Evolutionary conservation across 2,329 filamentous ascomycete species (phyloP).

Genomic region (Bipolaris gigantea): DNA sequence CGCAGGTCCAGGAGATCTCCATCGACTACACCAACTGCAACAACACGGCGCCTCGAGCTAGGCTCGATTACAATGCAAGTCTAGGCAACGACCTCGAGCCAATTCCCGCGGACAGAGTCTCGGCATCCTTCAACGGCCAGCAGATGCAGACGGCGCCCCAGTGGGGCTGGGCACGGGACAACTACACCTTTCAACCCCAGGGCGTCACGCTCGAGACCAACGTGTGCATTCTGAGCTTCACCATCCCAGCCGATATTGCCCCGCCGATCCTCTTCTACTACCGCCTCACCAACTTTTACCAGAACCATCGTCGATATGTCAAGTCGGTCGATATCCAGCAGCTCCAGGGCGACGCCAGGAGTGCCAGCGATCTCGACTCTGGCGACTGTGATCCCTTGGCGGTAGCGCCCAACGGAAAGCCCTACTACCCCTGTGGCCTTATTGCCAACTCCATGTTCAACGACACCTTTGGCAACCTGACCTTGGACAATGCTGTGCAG

Average conservation of each 20-base stretch:
- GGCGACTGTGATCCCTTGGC: conserved; percentile 77
- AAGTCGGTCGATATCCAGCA: conserved; percentile 84
- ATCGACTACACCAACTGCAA: conserved; percentile 88
- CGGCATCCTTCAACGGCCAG: conserved; percentile 69
- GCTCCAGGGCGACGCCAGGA: conserved; percentile 71
- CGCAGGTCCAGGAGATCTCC: conserved; percentile 84
- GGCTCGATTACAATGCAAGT: conserved; percentile 19
- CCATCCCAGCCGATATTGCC: conserved; percentile 74
- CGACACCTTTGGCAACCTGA: conserved; percentile 75
- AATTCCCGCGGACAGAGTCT: conserved; percentile 63
- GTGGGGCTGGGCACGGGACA: conserved; percentile 41
- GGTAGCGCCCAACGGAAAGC: conserved; percentile 50
- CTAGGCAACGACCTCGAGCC: conserved; percentile 41
- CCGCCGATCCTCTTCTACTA: conserved; percentile 93
- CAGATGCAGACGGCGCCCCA: conserved; percentile 38
- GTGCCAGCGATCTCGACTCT: conserved; percentile 61
- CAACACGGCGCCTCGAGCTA: conserved; percentile 54
- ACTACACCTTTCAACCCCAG: conserved; percentile 40
- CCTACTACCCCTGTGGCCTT: conserved; percentile 92
- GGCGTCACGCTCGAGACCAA: conserved; percentile 40
- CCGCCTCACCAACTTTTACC: conserved; percentile 95
- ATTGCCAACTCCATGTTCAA: conserved; percentile 98
- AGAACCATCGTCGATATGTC: conserved; percentile 96
- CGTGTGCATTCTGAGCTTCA: conserved; percentile 74
- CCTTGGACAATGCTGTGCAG: conserved; percentile 58